Conservation (phyloP, 495 filamentous ascomycete species). For the Penicillium canescens region DNA sequence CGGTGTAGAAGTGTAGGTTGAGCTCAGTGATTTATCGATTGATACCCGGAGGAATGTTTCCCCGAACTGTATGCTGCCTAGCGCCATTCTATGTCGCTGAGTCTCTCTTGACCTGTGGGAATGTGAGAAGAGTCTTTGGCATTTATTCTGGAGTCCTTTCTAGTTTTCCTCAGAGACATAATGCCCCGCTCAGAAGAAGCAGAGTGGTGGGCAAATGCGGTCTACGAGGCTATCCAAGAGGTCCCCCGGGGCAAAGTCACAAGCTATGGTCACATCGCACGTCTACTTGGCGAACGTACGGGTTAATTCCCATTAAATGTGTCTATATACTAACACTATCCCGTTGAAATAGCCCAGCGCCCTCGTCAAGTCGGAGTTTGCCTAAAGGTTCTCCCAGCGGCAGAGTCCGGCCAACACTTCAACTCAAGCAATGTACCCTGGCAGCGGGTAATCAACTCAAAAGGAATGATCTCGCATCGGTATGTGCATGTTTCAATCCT, state of each 20-base stretch:
- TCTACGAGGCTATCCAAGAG: constrained; percentile 81
- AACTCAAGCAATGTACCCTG: constrained; percentile 82
- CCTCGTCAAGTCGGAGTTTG: constrained; percentile 84
- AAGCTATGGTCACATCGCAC: constrained; percentile 86
- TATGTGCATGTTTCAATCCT: constrained; percentile 33
- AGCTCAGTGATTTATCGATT: constrained; percentile 24
- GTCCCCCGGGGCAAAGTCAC: constrained; percentile 83
- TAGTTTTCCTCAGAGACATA: neutral
- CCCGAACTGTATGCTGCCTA: constrained; percentile 20
- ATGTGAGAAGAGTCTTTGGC: too few relatives aligned
- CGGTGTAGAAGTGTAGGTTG: neutral
- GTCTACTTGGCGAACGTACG: constrained; percentile 72
- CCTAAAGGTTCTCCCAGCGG: constrained; percentile 76
- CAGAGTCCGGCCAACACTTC: constrained; percentile 48
- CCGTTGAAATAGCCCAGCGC: constrained; percentile 53
- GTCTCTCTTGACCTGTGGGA: too few relatives aligned
- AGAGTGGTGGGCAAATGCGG: constrained; percentile 76
- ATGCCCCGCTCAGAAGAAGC: constrained; percentile 86
- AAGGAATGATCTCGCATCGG: constrained; percentile 83
- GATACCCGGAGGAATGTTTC: constrained; percentile 24
- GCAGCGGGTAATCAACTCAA: constrained; percentile 89
- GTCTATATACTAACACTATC: neutral
- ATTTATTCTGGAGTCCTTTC: neutral
- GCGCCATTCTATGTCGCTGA: neutral
- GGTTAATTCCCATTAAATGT: neutral